Evolutionary conservation across 352 stramenopile genomes (phyloP).

Genomic region (Phytophthora macrochlamydospora): DNA sequence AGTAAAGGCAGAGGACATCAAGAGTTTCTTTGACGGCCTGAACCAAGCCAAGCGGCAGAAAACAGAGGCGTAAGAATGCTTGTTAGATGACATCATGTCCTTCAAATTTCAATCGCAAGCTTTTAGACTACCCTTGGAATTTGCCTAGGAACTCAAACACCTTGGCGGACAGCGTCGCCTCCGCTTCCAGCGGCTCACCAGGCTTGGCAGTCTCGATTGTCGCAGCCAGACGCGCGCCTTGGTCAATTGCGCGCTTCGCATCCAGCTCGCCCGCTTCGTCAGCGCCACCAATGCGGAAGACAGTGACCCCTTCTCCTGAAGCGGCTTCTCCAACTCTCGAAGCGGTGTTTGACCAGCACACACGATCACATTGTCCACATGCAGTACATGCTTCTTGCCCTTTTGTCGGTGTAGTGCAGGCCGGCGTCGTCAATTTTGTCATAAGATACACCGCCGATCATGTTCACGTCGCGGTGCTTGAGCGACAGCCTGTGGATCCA

Average conservation of each 20-base stretch:
- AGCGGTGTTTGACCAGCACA: conserved; percentile 95
- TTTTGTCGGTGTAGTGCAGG: conserved; percentile 94
- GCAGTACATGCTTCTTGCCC: conserved; percentile 81
- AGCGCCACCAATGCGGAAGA: conserved; percentile 96
- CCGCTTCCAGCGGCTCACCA: conserved; percentile 58
- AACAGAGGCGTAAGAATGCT: conserved; percentile 25
- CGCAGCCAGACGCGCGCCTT: conserved; percentile 90
- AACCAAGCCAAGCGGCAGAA: conserved; percentile 63
- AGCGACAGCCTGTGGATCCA: conserved; percentile 97
- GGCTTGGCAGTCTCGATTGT: conserved; percentile 82
- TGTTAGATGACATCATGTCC: too few relatives aligned
- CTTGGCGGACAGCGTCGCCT: conserved; percentile 48
- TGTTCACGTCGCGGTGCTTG: conserved; percentile 91
- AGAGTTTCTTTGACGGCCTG: conserved; percentile 67
- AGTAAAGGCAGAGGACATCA: conserved; percentile 73
- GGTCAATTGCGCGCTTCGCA: conserved; percentile 97
- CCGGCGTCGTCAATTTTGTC: conserved; percentile 94
- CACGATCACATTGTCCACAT: conserved; percentile 96
- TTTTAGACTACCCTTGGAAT: conserved; percentile 44
- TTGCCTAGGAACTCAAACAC: conserved; percentile 58
- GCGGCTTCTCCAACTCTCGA: conserved; percentile 84
- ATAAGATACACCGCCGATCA: conserved; percentile 94
- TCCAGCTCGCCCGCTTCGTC: conserved; percentile 96
- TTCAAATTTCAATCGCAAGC: background rate
- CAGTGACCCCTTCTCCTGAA: conserved; percentile 73